phyloP scores from a whole-genome alignment of 2,329 filamentous ascomycete genomes.

The Aureobasidium sp. region DNA sequence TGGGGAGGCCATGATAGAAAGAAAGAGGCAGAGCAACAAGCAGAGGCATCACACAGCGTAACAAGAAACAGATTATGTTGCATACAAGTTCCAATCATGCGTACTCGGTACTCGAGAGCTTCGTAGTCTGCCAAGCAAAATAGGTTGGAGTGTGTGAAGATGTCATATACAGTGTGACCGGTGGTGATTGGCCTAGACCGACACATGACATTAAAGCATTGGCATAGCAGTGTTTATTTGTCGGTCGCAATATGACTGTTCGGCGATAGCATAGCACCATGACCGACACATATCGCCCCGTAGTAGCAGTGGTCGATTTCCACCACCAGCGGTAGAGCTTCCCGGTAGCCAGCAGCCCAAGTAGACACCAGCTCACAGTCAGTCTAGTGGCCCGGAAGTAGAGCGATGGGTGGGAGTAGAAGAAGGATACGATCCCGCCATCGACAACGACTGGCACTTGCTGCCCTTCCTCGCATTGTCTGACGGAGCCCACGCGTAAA shows the following conservation, averaged over 20 bases:
- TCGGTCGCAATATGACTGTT: neutral
- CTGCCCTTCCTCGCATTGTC: constrained; percentile 95
- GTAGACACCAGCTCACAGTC: constrained; percentile 11
- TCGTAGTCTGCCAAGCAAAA: neutral
- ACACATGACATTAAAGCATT: neutral
- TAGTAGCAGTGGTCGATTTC: constrained; percentile 46
- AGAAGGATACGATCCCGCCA: constrained; percentile 68
- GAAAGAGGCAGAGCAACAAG: constrained; percentile 1
- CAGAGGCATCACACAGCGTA: neutral
- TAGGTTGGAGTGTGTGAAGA: neutral
- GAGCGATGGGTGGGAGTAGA: constrained; percentile 79
- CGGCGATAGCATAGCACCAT: constrained; percentile 11
- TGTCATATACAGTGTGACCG: neutral
- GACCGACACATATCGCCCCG: constrained; percentile 23
- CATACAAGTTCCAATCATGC: neutral
- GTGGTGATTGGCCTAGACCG: neutral
- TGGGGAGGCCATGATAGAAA: constrained; percentile 2
- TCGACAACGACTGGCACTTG: constrained; percentile 80
- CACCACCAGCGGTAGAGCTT: constrained; percentile 39
- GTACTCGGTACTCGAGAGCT: neutral
- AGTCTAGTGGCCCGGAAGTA: constrained; percentile 71
- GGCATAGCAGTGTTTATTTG: neutral
- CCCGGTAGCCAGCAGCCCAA: neutral
- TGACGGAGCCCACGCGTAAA: constrained; percentile 88
- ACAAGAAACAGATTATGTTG: neutral